phyloP scores from a whole-genome alignment of 2,329 filamentous ascomycete genomes.

The Metarhizium humberi region DNA sequence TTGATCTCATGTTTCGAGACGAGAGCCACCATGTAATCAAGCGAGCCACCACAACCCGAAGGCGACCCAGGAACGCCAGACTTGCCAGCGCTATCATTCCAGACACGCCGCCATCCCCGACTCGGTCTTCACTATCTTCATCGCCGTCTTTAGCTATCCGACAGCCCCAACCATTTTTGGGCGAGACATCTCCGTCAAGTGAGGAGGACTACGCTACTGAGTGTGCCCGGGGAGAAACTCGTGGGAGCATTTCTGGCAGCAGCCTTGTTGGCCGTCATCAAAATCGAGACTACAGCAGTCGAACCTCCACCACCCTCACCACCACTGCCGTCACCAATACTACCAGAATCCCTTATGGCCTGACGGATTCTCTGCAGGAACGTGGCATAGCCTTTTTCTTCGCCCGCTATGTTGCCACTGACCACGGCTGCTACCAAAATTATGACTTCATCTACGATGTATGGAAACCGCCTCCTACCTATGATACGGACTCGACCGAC shows the following conservation, averaged over 20 bases:
- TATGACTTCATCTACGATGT: conserved; percentile 45
- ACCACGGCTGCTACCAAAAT: conserved; percentile 37
- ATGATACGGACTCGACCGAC: conserved; percentile 27
- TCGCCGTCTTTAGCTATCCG: conserved; percentile 3
- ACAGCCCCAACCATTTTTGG: conserved; percentile 2
- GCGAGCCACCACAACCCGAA: conserved; percentile 32
- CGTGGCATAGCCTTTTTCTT: conserved; percentile 40
- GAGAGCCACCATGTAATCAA: conserved; percentile 46
- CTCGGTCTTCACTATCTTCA: conserved; percentile 1
- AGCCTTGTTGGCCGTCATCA: not conserved
- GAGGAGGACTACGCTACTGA: not conserved
- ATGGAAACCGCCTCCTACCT: conserved; percentile 34
- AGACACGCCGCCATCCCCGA: not conserved
- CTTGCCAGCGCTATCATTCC: not conserved
- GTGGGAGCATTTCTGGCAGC: not conserved
- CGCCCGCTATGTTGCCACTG: conserved; percentile 38
- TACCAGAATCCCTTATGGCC: conserved; percentile 7
- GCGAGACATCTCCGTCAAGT: conserved; percentile 2
- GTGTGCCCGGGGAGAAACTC: not conserved
- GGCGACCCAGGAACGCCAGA: conserved; percentile 14
- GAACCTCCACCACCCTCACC: not conserved
- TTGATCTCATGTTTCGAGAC: conserved; percentile 49
- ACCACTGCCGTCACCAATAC: not conserved
- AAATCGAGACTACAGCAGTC: not conserved
- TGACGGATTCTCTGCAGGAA: conserved; percentile 26